phyloP scores from a whole-genome alignment of 495 filamentous ascomycete species.

The Tetracladium marchalianum region DNA sequence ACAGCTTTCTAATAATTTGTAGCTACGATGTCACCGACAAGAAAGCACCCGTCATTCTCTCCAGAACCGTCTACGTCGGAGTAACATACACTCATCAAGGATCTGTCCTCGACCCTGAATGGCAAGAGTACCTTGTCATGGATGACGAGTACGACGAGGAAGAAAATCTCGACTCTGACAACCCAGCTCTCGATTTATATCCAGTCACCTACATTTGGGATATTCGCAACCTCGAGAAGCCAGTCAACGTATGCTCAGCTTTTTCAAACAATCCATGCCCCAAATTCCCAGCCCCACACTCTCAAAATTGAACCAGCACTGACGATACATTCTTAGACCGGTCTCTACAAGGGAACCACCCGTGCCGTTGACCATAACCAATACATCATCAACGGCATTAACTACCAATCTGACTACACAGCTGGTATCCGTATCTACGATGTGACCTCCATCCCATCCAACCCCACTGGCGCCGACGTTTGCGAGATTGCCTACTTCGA shows the following conservation, averaged over 20 bases:
- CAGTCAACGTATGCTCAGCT: constrained; percentile 15
- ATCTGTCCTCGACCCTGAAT: constrained; percentile 41
- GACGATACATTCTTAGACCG: constrained; percentile 30
- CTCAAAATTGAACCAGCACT: no score
- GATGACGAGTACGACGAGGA: constrained; percentile 54
- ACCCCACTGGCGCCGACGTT: constrained; percentile 32
- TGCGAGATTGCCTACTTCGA: constrained; percentile 7
- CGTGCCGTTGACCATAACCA: constrained; percentile 53
- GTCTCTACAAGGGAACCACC: constrained; percentile 38
- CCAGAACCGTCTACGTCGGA: constrained; percentile 44
- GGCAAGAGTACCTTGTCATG: constrained; percentile 45
- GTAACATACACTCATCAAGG: constrained; percentile 54
- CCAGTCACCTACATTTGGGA: constrained; percentile 49
- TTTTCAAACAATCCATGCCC: no score
- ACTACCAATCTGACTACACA: constrained; percentile 51
- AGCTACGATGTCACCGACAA: constrained; percentile 49
- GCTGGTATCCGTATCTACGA: constrained; percentile 47
- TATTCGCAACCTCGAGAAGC: constrained; percentile 38
- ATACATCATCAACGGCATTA: constrained; percentile 42
- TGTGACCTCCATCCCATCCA: constrained; percentile 38
- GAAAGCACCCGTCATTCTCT: constrained; percentile 36
- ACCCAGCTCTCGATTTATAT: constrained; percentile 32
- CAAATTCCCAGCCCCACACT: no score
- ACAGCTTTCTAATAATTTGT: no score
- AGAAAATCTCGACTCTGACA: constrained; percentile 29